Evolutionary conservation across 2,329 filamentous ascomycete species (phyloP).

Genomic region (Fusarium anthophilum): DNA sequence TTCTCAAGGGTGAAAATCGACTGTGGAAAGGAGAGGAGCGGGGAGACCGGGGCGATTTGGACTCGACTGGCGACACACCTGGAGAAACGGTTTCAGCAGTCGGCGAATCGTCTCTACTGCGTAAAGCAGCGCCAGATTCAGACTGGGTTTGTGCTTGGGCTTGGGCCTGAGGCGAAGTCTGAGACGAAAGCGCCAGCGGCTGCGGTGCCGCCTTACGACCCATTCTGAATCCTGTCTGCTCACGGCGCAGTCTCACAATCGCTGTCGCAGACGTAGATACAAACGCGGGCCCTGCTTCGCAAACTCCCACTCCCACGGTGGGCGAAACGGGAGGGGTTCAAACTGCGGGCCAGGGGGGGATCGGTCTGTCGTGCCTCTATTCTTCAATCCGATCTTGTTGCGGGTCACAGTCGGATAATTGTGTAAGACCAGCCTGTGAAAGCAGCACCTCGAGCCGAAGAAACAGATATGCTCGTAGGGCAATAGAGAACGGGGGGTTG

Average conservation of each 20-base stretch:
- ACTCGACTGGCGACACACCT: slow-evolving; percentile 47
- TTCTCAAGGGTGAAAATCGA: slow-evolving; percentile 50
- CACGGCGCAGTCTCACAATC: slow-evolving; percentile 37
- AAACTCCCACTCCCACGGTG: slow-evolving; percentile 38
- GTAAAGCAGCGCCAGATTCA: slow-evolving; percentile 51
- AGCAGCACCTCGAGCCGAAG: not conserved
- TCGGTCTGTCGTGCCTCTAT: not conserved
- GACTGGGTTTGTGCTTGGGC: slow-evolving; percentile 19
- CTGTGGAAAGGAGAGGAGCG: slow-evolving; percentile 57
- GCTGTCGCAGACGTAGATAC: slow-evolving; percentile 9
- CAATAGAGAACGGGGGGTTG: slow-evolving; percentile 22
- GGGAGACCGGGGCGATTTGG: slow-evolving; percentile 55
- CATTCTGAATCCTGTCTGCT: slow-evolving; percentile 52
- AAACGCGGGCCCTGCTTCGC: slow-evolving; percentile 36
- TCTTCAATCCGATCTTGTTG: slow-evolving; percentile 15
- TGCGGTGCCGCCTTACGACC: slow-evolving; percentile 68
- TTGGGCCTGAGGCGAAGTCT: slow-evolving; percentile 27
- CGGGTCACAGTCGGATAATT: slow-evolving; percentile 19
- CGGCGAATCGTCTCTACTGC: slow-evolving; percentile 43
- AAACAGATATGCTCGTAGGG: slow-evolving; percentile 6
- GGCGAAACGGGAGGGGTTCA: slow-evolving; percentile 31
- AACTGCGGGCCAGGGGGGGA: slow-evolving; percentile 33
- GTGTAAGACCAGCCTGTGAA: slow-evolving; percentile 15
- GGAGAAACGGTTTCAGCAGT: slow-evolving; percentile 45
- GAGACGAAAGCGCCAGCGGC: slow-evolving; percentile 60